Base-by-base conservation (phyloP, 441 rosid genomes). In the Geranium incanum region DNA sequence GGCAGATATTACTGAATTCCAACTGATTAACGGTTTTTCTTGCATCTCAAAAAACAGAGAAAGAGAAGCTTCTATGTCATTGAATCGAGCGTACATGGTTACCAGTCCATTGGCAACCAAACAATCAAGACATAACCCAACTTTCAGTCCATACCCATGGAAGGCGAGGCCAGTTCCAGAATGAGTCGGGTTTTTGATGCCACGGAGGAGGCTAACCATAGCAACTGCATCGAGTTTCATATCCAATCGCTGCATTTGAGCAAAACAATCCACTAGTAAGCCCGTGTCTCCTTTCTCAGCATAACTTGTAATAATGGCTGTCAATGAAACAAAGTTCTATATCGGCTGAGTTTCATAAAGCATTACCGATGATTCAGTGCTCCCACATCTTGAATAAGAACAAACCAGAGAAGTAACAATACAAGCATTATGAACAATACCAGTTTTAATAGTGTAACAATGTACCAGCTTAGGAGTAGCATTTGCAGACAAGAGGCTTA, bases 1-100 rank as follows among this genome's bases (percentile, higher is more conserved):
- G 18, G 91, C 88, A 1, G 96, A 83, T 82, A 92, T 87, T 68
- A 90, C 78, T 2, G 97, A 87, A 73, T 92, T 92, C 95, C 97
- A 92, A 80, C 89, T 87, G 66, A 78, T 82, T 37, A 90, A 63
- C 48, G 86, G 78, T 50, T 82, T 84, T 77, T 85, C 86, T 0
- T 74, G 73, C 74, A 90, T 70, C 68, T 79, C 84, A n/a, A 77
- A 76, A 75, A 90, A 92, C 72, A 90, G 75, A 69, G 72, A 78
- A 78, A 78, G 70, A 12, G 78, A 76, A 66, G 91, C 85, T 83
- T 86, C 84, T 4, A 79, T 50, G 68, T 88, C 79, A 45, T 80
- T 74, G 59, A 84, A 79, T 82, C 77, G 86, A 63, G 85, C 85
- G 72, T 90, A 88, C 96, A 92, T 87, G 59, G 81, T 88, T 74